Base-by-base conservation (phyloP, 768 basidiomycete genomes). In the Trametes villosa region DNA sequence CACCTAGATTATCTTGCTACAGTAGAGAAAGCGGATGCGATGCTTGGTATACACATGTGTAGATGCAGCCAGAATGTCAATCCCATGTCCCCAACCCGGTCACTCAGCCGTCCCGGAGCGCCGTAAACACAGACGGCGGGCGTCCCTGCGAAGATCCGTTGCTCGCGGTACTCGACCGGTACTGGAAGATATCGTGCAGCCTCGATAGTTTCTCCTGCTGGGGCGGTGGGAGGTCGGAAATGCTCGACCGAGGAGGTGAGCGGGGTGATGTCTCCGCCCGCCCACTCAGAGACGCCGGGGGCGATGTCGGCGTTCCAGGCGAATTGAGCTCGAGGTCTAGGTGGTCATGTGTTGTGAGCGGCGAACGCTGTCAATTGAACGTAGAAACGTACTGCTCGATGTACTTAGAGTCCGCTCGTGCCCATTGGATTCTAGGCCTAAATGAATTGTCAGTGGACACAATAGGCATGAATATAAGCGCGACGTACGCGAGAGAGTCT, bases 121-220 rank as follows among this genome's bases (percentile, higher is more conserved):
- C 42, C 45, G 57, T n/a, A 5, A 60, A 45, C 29, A 51, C 59
- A 13, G 60, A 59, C 34, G 63, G 51, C 42, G 63, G 48, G 17
- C 67, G 72, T 22, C 68, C 70, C 7, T 71, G 66, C 20, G 76
- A 78, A 11, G 82, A 81, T 7, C 74, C 76, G 53, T 75, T 78
- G 67, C 81, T 83, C 26, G 73, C 67, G 38, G 83, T 83, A 70
- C 90, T 91, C 26, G 87, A 83, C 54, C 90, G 83, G 74, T 94
- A 93, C 67, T 91, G 89, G 75, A 93, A 94, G 63, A 93, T 80
- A 69, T 90, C 85, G 70, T 93, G 92, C 53, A 94, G 72, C 67
- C 87, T 78, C 41, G 91, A 88, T 31, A 92, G 71, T 68, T 86
- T 86, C 54, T 91, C 88, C 66, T 89, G 85, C 49, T 73, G 70